phyloP scores from a whole-genome alignment of 495 filamentous ascomycete genomes.

The Aspergillus bridgeri region DNA sequence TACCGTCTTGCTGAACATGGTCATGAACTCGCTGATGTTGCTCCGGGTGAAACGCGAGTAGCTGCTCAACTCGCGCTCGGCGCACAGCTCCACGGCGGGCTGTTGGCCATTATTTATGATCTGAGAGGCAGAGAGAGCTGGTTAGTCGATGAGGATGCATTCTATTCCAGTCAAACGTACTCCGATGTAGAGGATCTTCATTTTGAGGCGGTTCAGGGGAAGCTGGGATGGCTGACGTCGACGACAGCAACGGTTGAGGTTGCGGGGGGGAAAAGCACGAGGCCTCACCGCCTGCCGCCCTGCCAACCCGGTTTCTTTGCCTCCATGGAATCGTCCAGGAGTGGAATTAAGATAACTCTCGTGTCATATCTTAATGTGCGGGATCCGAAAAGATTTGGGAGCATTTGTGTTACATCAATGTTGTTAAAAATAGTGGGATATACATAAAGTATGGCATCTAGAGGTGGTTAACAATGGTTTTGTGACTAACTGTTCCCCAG shows the following conservation, averaged over 20 bases:
- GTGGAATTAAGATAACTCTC: no score
- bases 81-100: conserved; percentile 76
- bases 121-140: conserved; percentile 36
- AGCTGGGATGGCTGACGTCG: conserved; percentile 13
- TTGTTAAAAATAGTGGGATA: no score
- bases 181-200: conserved; percentile 94
- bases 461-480: no score
- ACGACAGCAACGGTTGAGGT: conserved; percentile 6
- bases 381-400: no score
- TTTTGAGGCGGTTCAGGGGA: conserved; percentile 42
- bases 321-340: neutral
- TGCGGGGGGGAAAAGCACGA: conserved; percentile 7
- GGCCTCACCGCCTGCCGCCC: conserved; percentile 14
- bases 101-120: conserved; percentile 76
- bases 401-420: no score
- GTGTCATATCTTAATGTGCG: no score
- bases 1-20: conserved; percentile 55
- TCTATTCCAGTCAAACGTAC: conserved; percentile 47
- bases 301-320: neutral
- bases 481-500: no score
- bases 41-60: conserved; percentile 78
- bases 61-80: conserved; percentile 73
- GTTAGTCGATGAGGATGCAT: conserved; percentile 2
- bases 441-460: no score
- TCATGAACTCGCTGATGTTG: conserved; percentile 49